Conservation (phyloP, 2,329 filamentous ascomycete species). For the Fusarium illudens region DNA sequence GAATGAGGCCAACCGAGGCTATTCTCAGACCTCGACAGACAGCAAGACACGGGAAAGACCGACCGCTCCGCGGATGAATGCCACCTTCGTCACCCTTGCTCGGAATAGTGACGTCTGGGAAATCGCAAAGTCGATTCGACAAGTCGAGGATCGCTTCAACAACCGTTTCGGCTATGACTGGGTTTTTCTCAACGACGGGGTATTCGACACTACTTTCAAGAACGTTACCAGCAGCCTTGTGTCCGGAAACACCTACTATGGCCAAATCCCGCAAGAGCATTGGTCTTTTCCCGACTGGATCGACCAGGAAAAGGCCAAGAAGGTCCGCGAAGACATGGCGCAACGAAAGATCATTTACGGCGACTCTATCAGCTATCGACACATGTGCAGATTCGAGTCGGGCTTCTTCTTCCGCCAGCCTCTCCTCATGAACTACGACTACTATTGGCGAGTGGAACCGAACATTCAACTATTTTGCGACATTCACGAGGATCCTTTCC, state of each 20-base stretch:
- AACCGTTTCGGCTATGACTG: constrained; percentile 96
- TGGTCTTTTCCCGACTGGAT: constrained; percentile 98
- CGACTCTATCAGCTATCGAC: constrained; percentile 94
- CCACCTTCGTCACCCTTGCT: constrained; percentile 95
- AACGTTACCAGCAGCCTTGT: constrained; percentile 87
- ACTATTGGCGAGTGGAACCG: constrained; percentile 99
- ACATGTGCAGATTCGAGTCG: constrained; percentile 99
- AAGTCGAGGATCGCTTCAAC: constrained; percentile 98
- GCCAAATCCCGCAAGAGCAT: constrained; percentile 87
- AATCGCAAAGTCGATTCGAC: constrained; percentile 92
- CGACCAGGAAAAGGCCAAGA: constrained; percentile 90
- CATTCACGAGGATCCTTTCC: constrained; percentile 94
- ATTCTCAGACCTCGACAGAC: not conserved
- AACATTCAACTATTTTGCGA: constrained; percentile 97
- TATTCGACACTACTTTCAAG: constrained; percentile 93
- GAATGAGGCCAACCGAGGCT: not conserved
- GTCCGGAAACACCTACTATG: constrained; percentile 91
- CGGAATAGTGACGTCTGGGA: constrained; percentile 96
- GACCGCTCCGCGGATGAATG: constrained; percentile 83
- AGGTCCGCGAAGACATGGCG: constrained; percentile 93
- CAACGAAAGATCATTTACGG: constrained; percentile 97
- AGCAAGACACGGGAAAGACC: not conserved
- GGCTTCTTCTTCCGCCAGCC: constrained; percentile 98
- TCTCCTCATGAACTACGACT: constrained; percentile 95
- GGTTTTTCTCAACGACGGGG: constrained; percentile 98